Evolutionary conservation across 768 basidiomycete genomes (phyloP), one percentile per base, ranked within the genome.

Genomic region (Mycena amicta): DNA sequence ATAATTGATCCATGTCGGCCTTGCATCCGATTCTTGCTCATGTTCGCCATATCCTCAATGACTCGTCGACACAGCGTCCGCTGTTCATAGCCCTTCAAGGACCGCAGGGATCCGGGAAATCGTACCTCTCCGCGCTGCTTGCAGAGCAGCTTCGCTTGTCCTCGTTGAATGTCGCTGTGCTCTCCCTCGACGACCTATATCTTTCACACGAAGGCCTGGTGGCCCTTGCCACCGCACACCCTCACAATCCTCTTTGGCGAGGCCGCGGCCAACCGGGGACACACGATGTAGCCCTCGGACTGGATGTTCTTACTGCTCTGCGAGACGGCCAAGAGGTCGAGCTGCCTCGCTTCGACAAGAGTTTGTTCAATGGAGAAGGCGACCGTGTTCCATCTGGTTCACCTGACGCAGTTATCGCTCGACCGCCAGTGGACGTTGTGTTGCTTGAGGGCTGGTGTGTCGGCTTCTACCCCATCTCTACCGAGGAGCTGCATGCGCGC

Each of bases 371-470:
- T 37, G 96, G 96, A 2, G 81, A 92, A 72, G 96, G 96, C 0
- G 96, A 98, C 71, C 87, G 96, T 15, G 67, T 84, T 2, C 73
- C 77, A 0, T 73, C 77, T 33, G 74, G 75, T 45, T 62, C 62
- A 66, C 30, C 75, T 33, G 81, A 83, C 16, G 68, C 72, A 1
- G 63, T 75, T 2, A 76, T 93, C 5, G 63, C 68, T 20, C 72
- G 71, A 30, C 75, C 61, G 68, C 71, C 50, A 66, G 77, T 68
- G 4, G 93, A 99, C 68, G 76, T 98, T 15, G 88, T 98, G 50
- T 81, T 99, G 50, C 75, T 99, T 50, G 97, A 99, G 75, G 97
- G 97, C 11, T 99, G 97, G 97, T 94, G 89, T 72, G 85, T 91
- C 23, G 95, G 96, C 0, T 98, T 97, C 69, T 79, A 80, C 51